These are phyloP conservation scores for Cystofilobasidium ferigula DNA, from an alignment of 768 basidiomycete genomes.

Conservation along the genomic window DNA sequence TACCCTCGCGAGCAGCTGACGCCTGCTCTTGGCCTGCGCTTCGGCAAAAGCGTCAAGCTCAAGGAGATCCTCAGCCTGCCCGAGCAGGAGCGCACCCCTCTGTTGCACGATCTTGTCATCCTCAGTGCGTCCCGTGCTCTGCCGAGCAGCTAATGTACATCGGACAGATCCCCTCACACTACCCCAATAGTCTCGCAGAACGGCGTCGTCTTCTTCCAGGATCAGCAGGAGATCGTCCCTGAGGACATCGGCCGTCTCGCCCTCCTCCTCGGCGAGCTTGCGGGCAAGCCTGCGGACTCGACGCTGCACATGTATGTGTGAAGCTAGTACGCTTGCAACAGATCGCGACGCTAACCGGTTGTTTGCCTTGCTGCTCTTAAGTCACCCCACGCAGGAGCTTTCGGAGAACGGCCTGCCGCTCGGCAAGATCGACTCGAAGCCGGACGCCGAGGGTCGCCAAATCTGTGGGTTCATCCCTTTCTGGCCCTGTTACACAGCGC, in stretches of 20 bases:
- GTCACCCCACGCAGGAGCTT: slow-evolving; percentile 34
- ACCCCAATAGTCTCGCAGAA: slow-evolving; percentile 32
- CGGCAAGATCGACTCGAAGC: slow-evolving; percentile 34
- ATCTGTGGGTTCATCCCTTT: slow-evolving; percentile 33
- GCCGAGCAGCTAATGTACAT: not conserved
- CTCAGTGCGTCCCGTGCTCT: not conserved
- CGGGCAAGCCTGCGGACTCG: slow-evolving; percentile 34
- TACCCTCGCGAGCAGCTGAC: not conserved
- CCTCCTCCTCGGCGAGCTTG: slow-evolving; percentile 30
- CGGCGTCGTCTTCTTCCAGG: slow-evolving; percentile 39
- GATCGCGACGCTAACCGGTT: not conserved
- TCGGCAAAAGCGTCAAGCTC: slow-evolving; percentile 2
- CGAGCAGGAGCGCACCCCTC: not conserved
- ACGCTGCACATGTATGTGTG: slow-evolving; percentile 29
- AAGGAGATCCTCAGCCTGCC: not conserved
- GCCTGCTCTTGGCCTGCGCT: not conserved
- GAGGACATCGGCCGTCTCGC: slow-evolving; percentile 34
- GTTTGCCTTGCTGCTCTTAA: not conserved
- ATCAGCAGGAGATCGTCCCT: slow-evolving; percentile 32
- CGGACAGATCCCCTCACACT: too few species aligned
- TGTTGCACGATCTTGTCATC: slow-evolving; percentile 4
- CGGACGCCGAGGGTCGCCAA: slow-evolving; percentile 31
- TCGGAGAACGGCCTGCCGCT: slow-evolving; percentile 34
- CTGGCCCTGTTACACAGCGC: too few species aligned
- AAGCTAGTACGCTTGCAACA: too few species aligned